A percentile compares a stretch with the other conserved stretches of the same genome.
Conservation (phyloP, 768 basidiomycete species). For the Rhodotorula babjevae region DNA sequence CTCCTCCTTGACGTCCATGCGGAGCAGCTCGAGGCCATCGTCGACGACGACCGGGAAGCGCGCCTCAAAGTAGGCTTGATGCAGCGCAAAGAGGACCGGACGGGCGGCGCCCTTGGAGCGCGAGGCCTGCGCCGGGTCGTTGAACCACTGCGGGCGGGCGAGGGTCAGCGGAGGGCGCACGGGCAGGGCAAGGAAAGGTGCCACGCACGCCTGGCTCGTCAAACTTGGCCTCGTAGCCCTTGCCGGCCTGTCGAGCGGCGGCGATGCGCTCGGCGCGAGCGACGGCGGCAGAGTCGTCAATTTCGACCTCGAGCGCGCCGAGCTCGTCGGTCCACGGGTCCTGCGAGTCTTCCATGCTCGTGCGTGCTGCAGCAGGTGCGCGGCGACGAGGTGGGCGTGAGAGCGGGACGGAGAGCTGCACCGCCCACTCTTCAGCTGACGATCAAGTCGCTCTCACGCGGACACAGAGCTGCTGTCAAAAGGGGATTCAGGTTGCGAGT, state of each 20-base stretch:
- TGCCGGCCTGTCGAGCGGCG: background rate
- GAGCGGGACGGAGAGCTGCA: background rate
- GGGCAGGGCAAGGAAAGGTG: accelerated
- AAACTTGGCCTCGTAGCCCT: constrained; percentile 6
- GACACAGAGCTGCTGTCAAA: no score
- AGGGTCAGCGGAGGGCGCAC: background rate
- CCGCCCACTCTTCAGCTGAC: no score
- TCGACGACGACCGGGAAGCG: background rate
- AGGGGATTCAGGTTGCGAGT: no score
- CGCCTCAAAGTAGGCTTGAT: background rate
- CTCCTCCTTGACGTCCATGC: background rate
- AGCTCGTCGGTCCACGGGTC: background rate
- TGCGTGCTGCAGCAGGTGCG: background rate
- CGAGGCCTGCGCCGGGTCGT: background rate
- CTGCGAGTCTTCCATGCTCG: background rate
- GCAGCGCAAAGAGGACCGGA: constrained; percentile 3
- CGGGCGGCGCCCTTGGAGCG: constrained; percentile 6
- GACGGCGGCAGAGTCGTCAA: background rate
- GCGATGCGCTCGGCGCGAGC: background rate
- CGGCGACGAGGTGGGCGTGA: background rate
- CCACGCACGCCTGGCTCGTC: constrained; percentile 9
- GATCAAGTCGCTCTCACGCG: no score
- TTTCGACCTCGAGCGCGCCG: constrained; percentile 3
- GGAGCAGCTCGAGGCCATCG: background rate
- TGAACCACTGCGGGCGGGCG: constrained; percentile 5